These are phyloP conservation scores for Vitis hybrid DNA, from an alignment of 177 flowering plant genomes.

Conservation along the genomic window DNA sequence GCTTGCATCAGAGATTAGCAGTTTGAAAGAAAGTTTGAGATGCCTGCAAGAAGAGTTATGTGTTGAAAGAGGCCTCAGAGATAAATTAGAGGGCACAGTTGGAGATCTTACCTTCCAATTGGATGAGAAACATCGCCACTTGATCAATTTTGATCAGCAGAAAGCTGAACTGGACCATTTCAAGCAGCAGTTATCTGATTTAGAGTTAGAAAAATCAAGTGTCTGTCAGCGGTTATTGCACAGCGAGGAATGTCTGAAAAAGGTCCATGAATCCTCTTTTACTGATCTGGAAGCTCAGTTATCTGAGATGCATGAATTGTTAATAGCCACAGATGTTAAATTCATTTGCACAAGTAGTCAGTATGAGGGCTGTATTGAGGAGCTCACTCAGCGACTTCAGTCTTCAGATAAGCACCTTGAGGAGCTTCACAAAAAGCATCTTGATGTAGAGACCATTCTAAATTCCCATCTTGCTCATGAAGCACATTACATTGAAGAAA, in stretches of 20 bases:
- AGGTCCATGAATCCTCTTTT: slow-evolving; percentile 28
- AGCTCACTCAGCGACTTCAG: slow-evolving; percentile 40
- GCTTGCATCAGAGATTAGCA: slow-evolving; percentile 44
- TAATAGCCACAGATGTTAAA: slow-evolving; percentile 58
- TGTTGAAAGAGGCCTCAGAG: slow-evolving; percentile 46
- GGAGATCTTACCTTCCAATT: slow-evolving; percentile 44
- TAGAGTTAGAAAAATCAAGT: slow-evolving; percentile 54
- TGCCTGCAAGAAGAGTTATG: slow-evolving; percentile 43
- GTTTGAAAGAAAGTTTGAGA: slow-evolving; percentile 37
- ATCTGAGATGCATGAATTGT: slow-evolving; percentile 36
- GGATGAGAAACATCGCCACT: slow-evolving; percentile 40
- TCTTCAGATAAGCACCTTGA: slow-evolving; percentile 28
- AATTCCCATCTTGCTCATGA: slow-evolving; percentile 41
- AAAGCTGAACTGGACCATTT: slow-evolving; percentile 42
- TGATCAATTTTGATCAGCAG: slow-evolving; percentile 34
- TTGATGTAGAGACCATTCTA: slow-evolving; percentile 38
- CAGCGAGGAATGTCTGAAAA: slow-evolving; percentile 31
- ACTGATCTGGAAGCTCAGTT: slow-evolving; percentile 48
- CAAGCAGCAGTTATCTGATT: slow-evolving; percentile 44
- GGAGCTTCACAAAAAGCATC: slow-evolving; percentile 46
- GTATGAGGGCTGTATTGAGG: slow-evolving; percentile 34
- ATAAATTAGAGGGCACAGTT: slow-evolving; percentile 41
- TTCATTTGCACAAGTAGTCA: slow-evolving; percentile 40
- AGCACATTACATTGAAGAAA: slow-evolving; percentile 48
- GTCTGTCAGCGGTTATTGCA: slow-evolving; percentile 30